Base-by-base conservation (phyloP, 2,329 filamentous ascomycete genomes). In the Exophiala alcalophila region DNA sequence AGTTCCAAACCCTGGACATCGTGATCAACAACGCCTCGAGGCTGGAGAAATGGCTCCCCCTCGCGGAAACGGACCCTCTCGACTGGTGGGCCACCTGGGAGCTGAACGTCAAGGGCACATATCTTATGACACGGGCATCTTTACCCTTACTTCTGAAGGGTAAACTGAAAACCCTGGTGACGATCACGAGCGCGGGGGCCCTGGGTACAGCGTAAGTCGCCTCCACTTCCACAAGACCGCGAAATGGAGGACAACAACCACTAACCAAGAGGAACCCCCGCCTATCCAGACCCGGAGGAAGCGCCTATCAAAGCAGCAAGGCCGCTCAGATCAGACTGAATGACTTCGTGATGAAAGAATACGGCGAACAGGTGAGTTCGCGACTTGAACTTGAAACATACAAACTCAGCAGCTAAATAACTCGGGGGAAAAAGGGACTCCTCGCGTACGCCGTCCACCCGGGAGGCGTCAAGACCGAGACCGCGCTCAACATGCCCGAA, bases 71-170 rank as follows among this genome's bases (percentile, higher is more conserved):
- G 4, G 55, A 58, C 12, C 44, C 58, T 2, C 57, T 61, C 2
- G 66, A 67, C n/a, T 77, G 71, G 63, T 73, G 68, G 66, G 55
- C 53, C 15, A 65, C 66, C 20, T 72, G 66, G 57, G 69, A 74
- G 25, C 67, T 76, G 40, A 78, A 78, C 44, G 55, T 77, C 19
- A 71, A 67, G 33, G 74, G 75, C 0, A 58, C 56, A 0, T 49
- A 62, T 26, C 38, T 58, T 2, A 33, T 49, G 12, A 44, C 43
- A 3, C 44, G 52, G 14, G 47, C 55, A 10, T 47, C 54, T 21
- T 59, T 63, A 15, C 61, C 62, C 5, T 58, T 65, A 24, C 54
- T 59, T 16, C 59, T 58, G 50, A 63, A 65, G 18, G 43, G 47
- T 9, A 24, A 47, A 11, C 15, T 37, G 5, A 54, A 53, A 42